phyloP scores from a whole-genome alignment of 2,329 filamentous ascomycete species.

The Cordyceps militaris region DNA sequence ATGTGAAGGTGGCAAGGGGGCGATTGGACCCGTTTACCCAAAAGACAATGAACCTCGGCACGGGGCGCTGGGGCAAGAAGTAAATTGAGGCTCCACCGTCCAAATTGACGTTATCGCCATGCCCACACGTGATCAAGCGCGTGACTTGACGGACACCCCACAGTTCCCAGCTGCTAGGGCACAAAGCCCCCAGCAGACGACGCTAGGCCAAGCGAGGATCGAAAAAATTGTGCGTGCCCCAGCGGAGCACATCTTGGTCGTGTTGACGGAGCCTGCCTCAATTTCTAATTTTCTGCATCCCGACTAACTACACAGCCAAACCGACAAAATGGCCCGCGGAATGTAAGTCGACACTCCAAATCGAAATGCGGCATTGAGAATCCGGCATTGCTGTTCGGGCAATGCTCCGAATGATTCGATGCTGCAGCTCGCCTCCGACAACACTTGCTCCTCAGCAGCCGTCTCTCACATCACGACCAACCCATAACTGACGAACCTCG shows the following conservation, averaged over 20 bases:
- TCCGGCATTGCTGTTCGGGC: not conserved
- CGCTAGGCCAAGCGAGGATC: slow-evolving; percentile 19
- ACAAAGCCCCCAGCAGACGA: slow-evolving; percentile 24
- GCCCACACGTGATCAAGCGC: slow-evolving; percentile 6
- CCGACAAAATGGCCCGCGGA: slow-evolving; percentile 58
- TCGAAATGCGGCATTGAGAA: not conserved
- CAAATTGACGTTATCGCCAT: not conserved
- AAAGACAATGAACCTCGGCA: slow-evolving; percentile 8
- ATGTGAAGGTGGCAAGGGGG: slow-evolving; percentile 1
- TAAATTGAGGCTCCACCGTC: not conserved
- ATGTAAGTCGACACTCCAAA: slow-evolving; percentile 39
- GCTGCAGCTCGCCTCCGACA: not conserved
- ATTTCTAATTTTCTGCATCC: slow-evolving; percentile 28
- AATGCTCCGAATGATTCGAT: not conserved
- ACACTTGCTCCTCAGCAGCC: not conserved
- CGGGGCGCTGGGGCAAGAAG: not conserved
- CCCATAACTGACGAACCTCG: slow-evolving; percentile 27
- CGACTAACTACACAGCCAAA: slow-evolving; percentile 31
- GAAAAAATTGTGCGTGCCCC: slow-evolving; percentile 25
- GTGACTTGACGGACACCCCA: slow-evolving; percentile 5
- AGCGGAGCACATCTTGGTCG: slow-evolving; percentile 22
- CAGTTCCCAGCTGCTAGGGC: slow-evolving; percentile 26
- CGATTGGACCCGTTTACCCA: slow-evolving; percentile 1
- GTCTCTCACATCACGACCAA: not conserved
- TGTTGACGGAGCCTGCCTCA: slow-evolving; percentile 17